These are phyloP conservation scores for Liquidambar formosana DNA, from an alignment of 164 flowering plant species.

Conservation along the genomic window DNA sequence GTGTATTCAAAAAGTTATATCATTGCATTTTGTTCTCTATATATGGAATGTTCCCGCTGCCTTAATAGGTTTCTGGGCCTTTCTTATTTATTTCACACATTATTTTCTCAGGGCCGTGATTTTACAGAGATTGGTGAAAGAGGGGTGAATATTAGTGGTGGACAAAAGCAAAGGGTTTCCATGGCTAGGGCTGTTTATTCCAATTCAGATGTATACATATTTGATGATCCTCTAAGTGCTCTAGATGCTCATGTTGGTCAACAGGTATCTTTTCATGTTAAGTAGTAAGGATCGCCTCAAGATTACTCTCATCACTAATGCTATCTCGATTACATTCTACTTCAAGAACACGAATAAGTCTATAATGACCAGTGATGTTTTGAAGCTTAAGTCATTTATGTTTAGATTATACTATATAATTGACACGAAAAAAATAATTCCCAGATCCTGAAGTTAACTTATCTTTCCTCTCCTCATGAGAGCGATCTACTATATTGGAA, in stretches of 20 bases:
- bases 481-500: neutral
- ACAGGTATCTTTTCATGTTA: slow-evolving; percentile 47
- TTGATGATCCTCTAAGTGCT: slow-evolving; percentile 99
- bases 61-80: neutral
- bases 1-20: slow-evolving; percentile 15
- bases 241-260: slow-evolving; percentile 95
- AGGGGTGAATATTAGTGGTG: slow-evolving; percentile 98
- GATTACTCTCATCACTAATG: neutral
- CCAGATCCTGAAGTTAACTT: neutral
- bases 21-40: neutral
- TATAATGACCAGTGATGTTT: neutral
- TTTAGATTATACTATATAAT: neutral
- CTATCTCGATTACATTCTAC: neutral
- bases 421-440: neutral
- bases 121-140: slow-evolving; percentile 99
- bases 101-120: slow-evolving; percentile 80
- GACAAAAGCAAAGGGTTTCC: slow-evolving; percentile 97
- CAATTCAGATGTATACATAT: slow-evolving; percentile 83
- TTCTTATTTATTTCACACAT: slow-evolving; percentile 2
- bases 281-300: neutral
- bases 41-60: neutral
- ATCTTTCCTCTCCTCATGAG: neutral
- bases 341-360: neutral
- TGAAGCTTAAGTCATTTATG: neutral
- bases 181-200: slow-evolving; percentile 98